These are phyloP conservation scores for Porodaedalea pini DNA, from an alignment of 1,284 basidiomycete genomes.

Conservation along the genomic window DNA sequence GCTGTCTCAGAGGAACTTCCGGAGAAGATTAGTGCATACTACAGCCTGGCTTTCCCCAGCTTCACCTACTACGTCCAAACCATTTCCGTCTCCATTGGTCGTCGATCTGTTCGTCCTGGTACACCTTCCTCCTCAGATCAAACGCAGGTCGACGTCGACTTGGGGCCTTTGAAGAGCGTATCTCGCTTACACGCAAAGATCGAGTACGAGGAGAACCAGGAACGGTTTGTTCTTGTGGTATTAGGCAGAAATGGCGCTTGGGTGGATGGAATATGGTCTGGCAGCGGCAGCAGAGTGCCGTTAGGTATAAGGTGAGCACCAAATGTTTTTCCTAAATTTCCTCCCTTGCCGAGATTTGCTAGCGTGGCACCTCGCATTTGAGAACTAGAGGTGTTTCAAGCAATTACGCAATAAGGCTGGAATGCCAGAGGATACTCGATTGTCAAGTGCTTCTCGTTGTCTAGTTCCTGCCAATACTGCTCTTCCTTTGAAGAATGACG, in stretches of 20 bases:
- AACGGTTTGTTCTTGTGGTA: slow-evolving; percentile 88
- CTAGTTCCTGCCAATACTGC: too few relatives aligned
- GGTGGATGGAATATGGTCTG: slow-evolving; percentile 95
- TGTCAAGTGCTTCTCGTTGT: too few relatives aligned
- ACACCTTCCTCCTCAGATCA: slow-evolving; percentile 41
- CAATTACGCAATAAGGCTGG: too few relatives aligned
- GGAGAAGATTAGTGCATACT: slow-evolving; percentile 87
- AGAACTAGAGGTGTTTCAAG: too few relatives aligned
- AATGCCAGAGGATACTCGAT: too few relatives aligned
- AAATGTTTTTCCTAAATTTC: background rate
- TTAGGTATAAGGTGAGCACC: slow-evolving; percentile 72
- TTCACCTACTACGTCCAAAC: slow-evolving; percentile 88
- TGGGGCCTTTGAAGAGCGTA: slow-evolving; percentile 95
- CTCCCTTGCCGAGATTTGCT: background rate
- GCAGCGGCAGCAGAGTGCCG: slow-evolving; percentile 80
- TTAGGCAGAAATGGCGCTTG: slow-evolving; percentile 95
- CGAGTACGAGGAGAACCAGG: slow-evolving; percentile 84
- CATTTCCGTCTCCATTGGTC: slow-evolving; percentile 64
- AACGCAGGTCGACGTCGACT: slow-evolving; percentile 84
- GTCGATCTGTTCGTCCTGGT: slow-evolving; percentile 47
- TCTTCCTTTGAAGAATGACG: too few relatives aligned
- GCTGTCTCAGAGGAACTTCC: slow-evolving; percentile 34
- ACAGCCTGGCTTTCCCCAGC: slow-evolving; percentile 88
- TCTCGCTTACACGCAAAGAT: slow-evolving; percentile 95
- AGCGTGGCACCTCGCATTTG: slow-evolving; percentile 11